phyloP scores from a whole-genome alignment of 2,329 filamentous ascomycete species.

The Aureobasidium sp. region DNA sequence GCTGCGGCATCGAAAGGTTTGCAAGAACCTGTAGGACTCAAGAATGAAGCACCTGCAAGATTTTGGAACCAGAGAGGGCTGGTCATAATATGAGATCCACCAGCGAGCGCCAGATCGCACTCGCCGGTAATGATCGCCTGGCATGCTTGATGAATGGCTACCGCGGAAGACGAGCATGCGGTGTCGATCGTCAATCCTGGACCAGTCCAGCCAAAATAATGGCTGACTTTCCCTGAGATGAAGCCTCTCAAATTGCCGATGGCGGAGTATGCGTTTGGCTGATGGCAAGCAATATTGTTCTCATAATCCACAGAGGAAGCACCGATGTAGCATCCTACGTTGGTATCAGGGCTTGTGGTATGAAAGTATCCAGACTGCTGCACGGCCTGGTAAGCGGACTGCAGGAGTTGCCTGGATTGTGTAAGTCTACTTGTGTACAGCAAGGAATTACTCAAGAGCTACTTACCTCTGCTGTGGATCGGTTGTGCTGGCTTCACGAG shows the following conservation, averaged over 20 bases:
- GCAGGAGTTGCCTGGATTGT: slow-evolving; percentile 9
- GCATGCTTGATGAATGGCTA: slow-evolving; percentile 18
- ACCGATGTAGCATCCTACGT: slow-evolving; percentile 1
- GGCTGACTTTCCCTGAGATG: slow-evolving; percentile 22
- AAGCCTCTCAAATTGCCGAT: slow-evolving; percentile 23
- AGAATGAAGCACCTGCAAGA: neutral
- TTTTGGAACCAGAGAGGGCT: slow-evolving; percentile 15
- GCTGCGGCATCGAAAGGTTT: slow-evolving; percentile 30
- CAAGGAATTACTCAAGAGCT: too few species aligned
- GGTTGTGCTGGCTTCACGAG: slow-evolving; percentile 14
- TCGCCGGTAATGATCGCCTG: slow-evolving; percentile 23
- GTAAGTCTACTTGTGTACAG: too few species aligned
- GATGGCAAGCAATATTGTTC: slow-evolving; percentile 21
- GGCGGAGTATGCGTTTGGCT: slow-evolving; percentile 23
- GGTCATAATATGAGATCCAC: slow-evolving; percentile 23
- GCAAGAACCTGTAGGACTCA: neutral
- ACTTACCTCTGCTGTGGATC: slow-evolving; percentile 18
- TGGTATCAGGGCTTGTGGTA: neutral
- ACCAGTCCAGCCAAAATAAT: slow-evolving; percentile 22
- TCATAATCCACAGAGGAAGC: neutral
- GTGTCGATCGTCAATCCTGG: slow-evolving; percentile 18
- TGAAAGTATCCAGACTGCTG: slow-evolving; percentile 2
- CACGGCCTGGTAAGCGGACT: slow-evolving; percentile 17
- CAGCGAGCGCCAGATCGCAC: slow-evolving; percentile 23
- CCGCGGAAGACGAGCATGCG: slow-evolving; percentile 15